Evolutionary conservation across 2,329 filamentous ascomycete species (phyloP), one percentile per base, ranked within the genome.

Genomic region (Mariannaea elegans): DNA sequence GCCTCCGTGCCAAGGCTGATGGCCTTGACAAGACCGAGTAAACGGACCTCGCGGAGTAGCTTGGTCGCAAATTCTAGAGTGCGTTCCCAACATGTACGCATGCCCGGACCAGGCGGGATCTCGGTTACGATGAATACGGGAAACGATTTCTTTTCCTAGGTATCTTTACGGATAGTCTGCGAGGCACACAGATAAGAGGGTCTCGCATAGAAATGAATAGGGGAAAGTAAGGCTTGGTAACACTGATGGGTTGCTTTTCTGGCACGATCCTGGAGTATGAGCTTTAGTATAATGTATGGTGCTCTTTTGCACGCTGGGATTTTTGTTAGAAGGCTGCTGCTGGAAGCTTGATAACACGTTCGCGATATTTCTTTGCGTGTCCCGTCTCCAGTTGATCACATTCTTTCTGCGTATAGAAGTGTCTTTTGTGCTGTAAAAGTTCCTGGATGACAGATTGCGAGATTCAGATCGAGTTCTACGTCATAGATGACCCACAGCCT

Each of bases 1-100:
- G 93, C 81, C 90, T 97, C 74, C 92, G 93, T 71, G 90, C 92
- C 73, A 93, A 95, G 86, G 93, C 90, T 77, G 93, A 94, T 74
- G 86, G 90, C 74, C 84, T 85, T 69, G 86, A 90, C 81, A 92
- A 89, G 80, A 79, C 82, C 71, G 87, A 90, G 78, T 90, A 88
- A 84, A 59, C 31, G 46, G 56, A 46, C 45, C 38, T 31, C 29
- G 58, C 27, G 36, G 51, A 55, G 48, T 24, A 56, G 63, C 61
- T 66, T 73, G 71, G 64, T 65, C 61, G 69, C 66, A 54, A 71
- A 70, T 46, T 42, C 53, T 55, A 41, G 62, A 61, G 64, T 55
- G 27, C 46, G 44, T 16, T 16, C 36, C 19, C 31, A 63, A 23
- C 19, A 29, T 39, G 59, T 67, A 59, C 58, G 62, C 59, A 56